phyloP scores from a whole-genome alignment of 2,329 filamentous ascomycete species.

The Fusarium xyrophilum region DNA sequence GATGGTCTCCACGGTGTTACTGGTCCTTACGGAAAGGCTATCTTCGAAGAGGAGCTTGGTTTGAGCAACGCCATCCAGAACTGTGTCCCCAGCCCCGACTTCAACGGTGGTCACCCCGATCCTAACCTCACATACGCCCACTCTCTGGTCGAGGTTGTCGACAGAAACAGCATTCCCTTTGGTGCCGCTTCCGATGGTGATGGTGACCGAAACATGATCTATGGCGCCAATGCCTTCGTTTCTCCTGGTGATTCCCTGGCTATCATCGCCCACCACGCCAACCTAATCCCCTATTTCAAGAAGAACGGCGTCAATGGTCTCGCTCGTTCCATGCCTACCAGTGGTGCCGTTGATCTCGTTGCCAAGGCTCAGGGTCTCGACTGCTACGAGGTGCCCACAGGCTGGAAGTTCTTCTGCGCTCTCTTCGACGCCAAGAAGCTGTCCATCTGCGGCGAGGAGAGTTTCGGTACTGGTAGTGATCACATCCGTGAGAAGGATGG shows the following conservation, averaged over 20 bases:
- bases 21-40: conserved; percentile 90
- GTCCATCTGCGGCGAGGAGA: conserved; percentile 98
- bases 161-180: conserved; percentile 91
- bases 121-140: conserved; percentile 98
- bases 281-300: conserved; percentile 98
- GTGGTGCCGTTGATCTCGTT: conserved; percentile 92
- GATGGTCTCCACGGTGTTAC: conserved; percentile 95
- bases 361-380: conserved; percentile 91
- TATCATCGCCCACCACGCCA: conserved; percentile 96
- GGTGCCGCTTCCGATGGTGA: conserved; percentile 96
- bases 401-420: conserved; percentile 99
- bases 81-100: conserved; percentile 90
- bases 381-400: conserved; percentile 96
- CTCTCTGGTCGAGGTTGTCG: conserved; percentile 90
- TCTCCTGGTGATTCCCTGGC: conserved; percentile 96
- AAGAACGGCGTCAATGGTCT: conserved; percentile 95
- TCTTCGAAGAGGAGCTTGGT: conserved; percentile 93
- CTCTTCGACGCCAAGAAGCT: conserved; percentile 94
- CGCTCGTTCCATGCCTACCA: conserved; percentile 97
- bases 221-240: conserved; percentile 94
- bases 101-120: conserved; percentile 96
- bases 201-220: conserved; percentile 99
- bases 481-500: conserved; percentile 99
- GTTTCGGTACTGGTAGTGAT: conserved; percentile 96
- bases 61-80: conserved; percentile 83